A percentile compares a stretch with the other conserved stretches of the same genome.
Evolutionary conservation across 352 stramenopile genomes (phyloP).

Genomic region (Phytophthora pisi): DNA sequence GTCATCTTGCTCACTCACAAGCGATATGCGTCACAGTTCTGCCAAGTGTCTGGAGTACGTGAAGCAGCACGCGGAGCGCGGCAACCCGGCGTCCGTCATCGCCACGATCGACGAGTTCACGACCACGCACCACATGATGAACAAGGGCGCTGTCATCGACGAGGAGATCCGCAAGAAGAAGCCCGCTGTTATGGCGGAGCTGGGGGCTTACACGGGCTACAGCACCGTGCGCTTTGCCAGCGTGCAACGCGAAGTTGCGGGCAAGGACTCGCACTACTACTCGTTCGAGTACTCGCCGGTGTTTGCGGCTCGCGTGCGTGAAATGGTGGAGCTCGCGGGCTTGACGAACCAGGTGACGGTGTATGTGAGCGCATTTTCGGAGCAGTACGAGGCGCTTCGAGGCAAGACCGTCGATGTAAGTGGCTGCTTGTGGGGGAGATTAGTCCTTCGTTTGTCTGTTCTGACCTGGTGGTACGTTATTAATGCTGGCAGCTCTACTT

Average conservation of each 20-base stretch:
- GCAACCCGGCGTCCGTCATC: constrained; percentile 41
- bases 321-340: constrained; percentile 55
- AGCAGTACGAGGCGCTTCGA: constrained; percentile 38
- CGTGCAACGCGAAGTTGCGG: constrained; percentile 41
- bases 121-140: constrained; percentile 49
- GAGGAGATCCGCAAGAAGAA: constrained; percentile 44
- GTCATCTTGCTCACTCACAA: background rate
- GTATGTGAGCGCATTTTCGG: constrained; percentile 44
- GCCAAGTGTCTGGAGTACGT: constrained; percentile 49
- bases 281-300: constrained; percentile 55
- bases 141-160: constrained; percentile 51
- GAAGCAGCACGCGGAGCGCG: constrained; percentile 38
- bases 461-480: background rate
- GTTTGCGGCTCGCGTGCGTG: constrained; percentile 45
- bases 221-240: constrained; percentile 55
- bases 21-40: constrained; percentile 22
- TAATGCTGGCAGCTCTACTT: constrained; percentile 41
- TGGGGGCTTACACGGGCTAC: constrained; percentile 58
- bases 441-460: background rate
- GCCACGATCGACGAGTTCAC: constrained; percentile 48
- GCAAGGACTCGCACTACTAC: constrained; percentile 47
- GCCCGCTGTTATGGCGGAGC: constrained; percentile 45
- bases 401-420: constrained; percentile 53
- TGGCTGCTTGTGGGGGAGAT: constrained; percentile 1
- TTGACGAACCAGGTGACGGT: constrained; percentile 58